Conservation (phyloP, 202 grass and related monocot species). For the Schoenoplectus triqueter region DNA sequence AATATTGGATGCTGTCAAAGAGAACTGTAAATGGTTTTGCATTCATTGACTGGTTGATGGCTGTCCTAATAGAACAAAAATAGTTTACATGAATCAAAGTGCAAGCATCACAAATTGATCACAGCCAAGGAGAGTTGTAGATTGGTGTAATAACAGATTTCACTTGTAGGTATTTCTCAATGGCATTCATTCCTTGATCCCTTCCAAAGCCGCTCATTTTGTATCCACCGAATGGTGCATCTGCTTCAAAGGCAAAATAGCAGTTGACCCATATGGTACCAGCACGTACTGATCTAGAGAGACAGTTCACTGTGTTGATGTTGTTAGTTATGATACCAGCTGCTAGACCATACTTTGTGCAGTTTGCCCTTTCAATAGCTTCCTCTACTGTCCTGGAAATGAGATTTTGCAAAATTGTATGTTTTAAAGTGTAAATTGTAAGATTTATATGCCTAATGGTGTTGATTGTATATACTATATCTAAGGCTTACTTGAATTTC, state of each 20-base stretch:
- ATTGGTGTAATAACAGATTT: constrained; percentile 85
- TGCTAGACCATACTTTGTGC: constrained; percentile 77
- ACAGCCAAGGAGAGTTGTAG: constrained; percentile 82
- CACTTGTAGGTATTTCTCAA: constrained; percentile 85
- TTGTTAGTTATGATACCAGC: constrained; percentile 82
- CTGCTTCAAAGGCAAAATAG: constrained; percentile 84
- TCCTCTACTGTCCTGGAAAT: constrained; percentile 72
- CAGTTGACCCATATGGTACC: constrained; percentile 96
- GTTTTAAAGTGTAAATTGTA: neutral
- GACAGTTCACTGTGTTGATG: constrained; percentile 63
- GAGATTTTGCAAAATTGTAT: constrained; percentile 13
- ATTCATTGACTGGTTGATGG: constrained; percentile 40
- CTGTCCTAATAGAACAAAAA: neutral
- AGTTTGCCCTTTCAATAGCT: constrained; percentile 87
- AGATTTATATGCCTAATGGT: neutral
- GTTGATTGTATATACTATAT: neutral
- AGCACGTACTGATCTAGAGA: constrained; percentile 77
- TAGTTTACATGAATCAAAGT: neutral
- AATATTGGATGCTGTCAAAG: constrained; percentile 50
- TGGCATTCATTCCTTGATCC: constrained; percentile 73
- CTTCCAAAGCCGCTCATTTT: constrained; percentile 95
- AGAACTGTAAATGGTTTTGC: constrained; percentile 73
- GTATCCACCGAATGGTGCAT: constrained; percentile 78
- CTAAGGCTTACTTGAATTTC: constrained; percentile 47
- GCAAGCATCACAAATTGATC: constrained; percentile 15